Conservation (phyloP, 495 filamentous ascomycete species). For the Neurospora terricola region DNA sequence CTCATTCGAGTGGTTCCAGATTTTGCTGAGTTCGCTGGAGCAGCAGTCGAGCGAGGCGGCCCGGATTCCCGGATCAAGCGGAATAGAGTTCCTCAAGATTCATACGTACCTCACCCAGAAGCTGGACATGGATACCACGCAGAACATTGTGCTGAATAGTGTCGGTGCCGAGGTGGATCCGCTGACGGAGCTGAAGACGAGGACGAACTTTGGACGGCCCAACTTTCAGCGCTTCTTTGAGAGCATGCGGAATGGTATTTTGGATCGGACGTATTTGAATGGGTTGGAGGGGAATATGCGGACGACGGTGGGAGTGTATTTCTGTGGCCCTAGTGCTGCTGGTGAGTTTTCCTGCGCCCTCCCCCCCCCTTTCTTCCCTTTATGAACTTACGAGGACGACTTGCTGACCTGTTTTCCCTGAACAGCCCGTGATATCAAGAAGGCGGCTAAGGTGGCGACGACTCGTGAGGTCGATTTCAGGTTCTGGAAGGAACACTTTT, state of each 20-base stretch:
- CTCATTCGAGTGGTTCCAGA: constrained; percentile 99
- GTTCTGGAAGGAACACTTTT: constrained; percentile 97
- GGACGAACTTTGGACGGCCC: constrained; percentile 93
- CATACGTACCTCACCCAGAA: constrained; percentile 96
- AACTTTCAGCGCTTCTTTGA: constrained; percentile 77
- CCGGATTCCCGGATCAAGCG: constrained; percentile 47
- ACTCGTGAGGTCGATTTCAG: constrained; percentile 77
- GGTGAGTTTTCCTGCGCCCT: constrained; percentile 26
- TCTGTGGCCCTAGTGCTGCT: constrained; percentile 62
- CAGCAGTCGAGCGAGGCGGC: constrained; percentile 65
- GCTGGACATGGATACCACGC: constrained; percentile 79
- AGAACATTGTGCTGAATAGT: constrained; percentile 94
- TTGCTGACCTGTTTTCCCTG: constrained; percentile 18
- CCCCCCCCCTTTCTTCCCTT: too few relatives aligned
- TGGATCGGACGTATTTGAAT: constrained; percentile 72
- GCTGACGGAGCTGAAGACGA: constrained; percentile 75
- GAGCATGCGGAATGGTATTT: constrained; percentile 79
- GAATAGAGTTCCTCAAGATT: constrained; percentile 87
- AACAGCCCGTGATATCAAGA: constrained; percentile 76
- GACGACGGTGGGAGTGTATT: constrained; percentile 93
- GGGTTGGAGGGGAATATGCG: constrained; percentile 63
- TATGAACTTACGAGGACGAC: too few relatives aligned
- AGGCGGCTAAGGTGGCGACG: constrained; percentile 61
- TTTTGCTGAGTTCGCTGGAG: constrained; percentile 85
- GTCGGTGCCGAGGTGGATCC: constrained; percentile 83